Percentiles rank a stretch among this genome's conserved stretches.
Evolutionary conservation across 352 stramenopile genomes (phyloP).

Genomic region (Globisporangium emineosum): DNA sequence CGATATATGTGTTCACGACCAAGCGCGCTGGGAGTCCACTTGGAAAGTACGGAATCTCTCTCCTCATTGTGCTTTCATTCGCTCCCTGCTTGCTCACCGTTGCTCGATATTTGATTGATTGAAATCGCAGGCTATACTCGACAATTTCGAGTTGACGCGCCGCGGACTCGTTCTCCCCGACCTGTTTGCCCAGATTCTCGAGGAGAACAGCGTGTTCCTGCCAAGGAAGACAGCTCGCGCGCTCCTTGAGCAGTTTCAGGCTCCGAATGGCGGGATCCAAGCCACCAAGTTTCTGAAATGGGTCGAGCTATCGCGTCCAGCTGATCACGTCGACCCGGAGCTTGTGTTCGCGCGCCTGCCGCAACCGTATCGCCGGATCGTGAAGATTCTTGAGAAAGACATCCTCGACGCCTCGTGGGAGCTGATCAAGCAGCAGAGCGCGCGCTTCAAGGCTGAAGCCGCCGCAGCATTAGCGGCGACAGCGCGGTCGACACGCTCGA

Average conservation of each 20-base stretch:
- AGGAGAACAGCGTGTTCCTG: constrained; percentile 43
- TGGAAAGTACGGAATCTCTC: constrained; percentile 29
- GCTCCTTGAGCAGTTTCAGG: constrained; percentile 44
- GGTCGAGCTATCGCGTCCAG: constrained; percentile 44
- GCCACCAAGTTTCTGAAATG: constrained; percentile 48
- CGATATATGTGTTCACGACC: constrained; percentile 31
- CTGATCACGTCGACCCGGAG: constrained; percentile 63
- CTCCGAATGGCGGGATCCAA: constrained; percentile 35
- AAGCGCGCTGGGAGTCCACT: constrained; percentile 33
- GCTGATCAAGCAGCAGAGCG: constrained; percentile 38
- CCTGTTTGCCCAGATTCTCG: constrained; percentile 49
- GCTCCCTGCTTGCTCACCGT: not conserved
- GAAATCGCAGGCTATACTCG: constrained; percentile 27
- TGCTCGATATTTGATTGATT: not conserved
- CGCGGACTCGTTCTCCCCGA: constrained; percentile 34
- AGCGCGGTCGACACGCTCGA: constrained; percentile 20
- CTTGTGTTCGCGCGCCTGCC: constrained; percentile 52
- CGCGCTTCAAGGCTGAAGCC: constrained; percentile 35
- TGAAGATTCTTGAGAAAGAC: constrained; percentile 57
- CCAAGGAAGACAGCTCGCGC: constrained; percentile 19
- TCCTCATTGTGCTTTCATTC: not conserved
- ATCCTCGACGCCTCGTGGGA: constrained; percentile 62
- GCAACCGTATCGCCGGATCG: constrained; percentile 63
- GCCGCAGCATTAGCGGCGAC: constrained; percentile 16
- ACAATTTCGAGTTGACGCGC: constrained; percentile 24